phyloP scores from a whole-genome alignment of 1,284 basidiomycete genomes.

The Cryptococcus sp. region DNA sequence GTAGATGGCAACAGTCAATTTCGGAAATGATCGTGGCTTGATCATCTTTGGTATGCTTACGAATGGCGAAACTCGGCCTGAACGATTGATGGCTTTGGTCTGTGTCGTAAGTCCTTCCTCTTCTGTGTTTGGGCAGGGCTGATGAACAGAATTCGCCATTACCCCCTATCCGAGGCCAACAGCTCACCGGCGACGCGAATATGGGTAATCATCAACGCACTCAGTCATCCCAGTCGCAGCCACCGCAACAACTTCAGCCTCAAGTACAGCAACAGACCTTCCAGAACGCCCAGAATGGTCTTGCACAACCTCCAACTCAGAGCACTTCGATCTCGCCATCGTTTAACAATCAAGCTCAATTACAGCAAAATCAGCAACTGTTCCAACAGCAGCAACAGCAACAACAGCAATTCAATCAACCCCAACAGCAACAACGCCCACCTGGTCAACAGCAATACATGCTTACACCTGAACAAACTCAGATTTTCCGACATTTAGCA shows the following conservation, averaged over 20 bases:
- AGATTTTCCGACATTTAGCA: background rate
- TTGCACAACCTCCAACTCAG: constrained; percentile 3
- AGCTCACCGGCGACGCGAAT: background rate
- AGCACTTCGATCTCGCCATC: constrained; percentile 1
- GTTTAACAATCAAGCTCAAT: constrained; percentile 3
- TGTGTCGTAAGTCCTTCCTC: constrained; percentile 14
- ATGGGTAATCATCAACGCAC: too few relatives aligned
- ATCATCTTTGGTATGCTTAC: constrained; percentile 11
- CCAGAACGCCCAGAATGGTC: background rate
- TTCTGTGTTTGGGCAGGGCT: background rate
- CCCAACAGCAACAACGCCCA: constrained; percentile 3
- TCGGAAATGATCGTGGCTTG: constrained; percentile 17
- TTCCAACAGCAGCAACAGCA: constrained; percentile 1
- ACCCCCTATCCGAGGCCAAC: constrained; percentile 2
- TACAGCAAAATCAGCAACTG: background rate
- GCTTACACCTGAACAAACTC: background rate
- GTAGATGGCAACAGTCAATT: constrained; percentile 17
- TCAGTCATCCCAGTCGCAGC: background rate
- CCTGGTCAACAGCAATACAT: background rate
- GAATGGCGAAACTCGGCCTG: constrained; percentile 3
- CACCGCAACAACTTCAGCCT: background rate
- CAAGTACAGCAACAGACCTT: constrained; percentile 1
- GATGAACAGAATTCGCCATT: constrained; percentile 8
- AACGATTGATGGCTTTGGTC: constrained; percentile 18
- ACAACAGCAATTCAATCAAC: background rate